phyloP scores from a whole-genome alignment of 495 filamentous ascomycete genomes.

The Xylaria palmicola region DNA sequence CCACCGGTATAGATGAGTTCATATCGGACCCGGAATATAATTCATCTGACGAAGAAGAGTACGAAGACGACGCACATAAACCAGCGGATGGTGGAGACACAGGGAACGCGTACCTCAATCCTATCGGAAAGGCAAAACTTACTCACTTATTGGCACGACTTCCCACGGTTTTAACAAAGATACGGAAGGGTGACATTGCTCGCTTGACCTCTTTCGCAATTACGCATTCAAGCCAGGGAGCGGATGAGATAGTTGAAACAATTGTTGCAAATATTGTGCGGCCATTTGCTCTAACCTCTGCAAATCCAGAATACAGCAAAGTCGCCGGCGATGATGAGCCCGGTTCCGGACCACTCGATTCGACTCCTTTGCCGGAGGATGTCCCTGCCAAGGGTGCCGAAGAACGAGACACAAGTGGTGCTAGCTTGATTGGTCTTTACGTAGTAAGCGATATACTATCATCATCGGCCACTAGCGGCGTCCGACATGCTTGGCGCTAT shows the following conservation, averaged over 20 bases:
- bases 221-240: slow-evolving; percentile 70
- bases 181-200: slow-evolving; percentile 84
- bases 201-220: slow-evolving; percentile 88
- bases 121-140: slow-evolving; percentile 79
- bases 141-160: slow-evolving; percentile 76
- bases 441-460: slow-evolving; percentile 86
- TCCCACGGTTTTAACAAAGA: slow-evolving; percentile 69
- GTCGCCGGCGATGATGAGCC: slow-evolving; percentile 41
- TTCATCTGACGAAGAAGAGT: slow-evolving; percentile 84
- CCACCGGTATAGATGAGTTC: slow-evolving; percentile 70
- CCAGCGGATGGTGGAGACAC: slow-evolving; percentile 55
- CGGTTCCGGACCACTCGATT: slow-evolving; percentile 29
- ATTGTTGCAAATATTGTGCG: slow-evolving; percentile 76
- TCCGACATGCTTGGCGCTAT: slow-evolving; percentile 89
- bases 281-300: slow-evolving; percentile 66
- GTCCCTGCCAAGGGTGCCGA: slow-evolving; percentile 28
- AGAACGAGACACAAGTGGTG: slow-evolving; percentile 61
- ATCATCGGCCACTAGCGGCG: slow-evolving; percentile 76
- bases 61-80: slow-evolving; percentile 68
- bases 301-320: slow-evolving; percentile 47
- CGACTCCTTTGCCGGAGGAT: slow-evolving; percentile 41
- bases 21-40: slow-evolving; percentile 81
- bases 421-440: slow-evolving; percentile 81
- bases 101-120: slow-evolving; percentile 74
- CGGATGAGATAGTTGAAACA: slow-evolving; percentile 86